A percentile compares a stretch with the other conserved stretches of the same genome.
Evolutionary conservation across 108 stramenopile genomes (phyloP).

Genomic region (Pseudonitzschia multistriata): DNA sequence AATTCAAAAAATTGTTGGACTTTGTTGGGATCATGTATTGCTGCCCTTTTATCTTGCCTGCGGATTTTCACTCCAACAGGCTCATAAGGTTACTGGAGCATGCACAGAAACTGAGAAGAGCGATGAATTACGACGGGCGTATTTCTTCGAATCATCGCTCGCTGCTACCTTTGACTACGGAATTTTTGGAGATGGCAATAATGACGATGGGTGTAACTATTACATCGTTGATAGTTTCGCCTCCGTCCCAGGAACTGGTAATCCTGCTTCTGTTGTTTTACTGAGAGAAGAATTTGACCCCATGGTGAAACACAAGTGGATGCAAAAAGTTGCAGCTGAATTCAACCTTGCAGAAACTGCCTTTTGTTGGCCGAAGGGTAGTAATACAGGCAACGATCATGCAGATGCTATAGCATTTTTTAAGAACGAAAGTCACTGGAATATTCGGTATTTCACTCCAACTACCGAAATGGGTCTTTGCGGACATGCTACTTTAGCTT

Average conservation of each 20-base stretch:
- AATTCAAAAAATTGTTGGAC: constrained; percentile 59
- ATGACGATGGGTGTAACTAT: constrained; percentile 42
- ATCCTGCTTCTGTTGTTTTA: constrained; percentile 95
- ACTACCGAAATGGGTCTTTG: constrained; percentile 87
- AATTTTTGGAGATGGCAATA: not conserved
- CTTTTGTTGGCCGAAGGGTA: constrained; percentile 61
- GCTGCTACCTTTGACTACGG: not conserved
- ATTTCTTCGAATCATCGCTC: constrained; percentile 12
- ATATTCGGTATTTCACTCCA: constrained; percentile 75
- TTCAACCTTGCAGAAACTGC: constrained; percentile 95
- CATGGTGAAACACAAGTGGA: constrained; percentile 60
- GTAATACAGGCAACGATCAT: not conserved
- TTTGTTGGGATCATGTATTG: constrained; percentile 65
- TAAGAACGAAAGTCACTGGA: constrained; percentile 42
- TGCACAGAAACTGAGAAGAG: constrained; percentile 58
- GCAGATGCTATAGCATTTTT: constrained; percentile 7
- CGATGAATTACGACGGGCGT: constrained; percentile 29
- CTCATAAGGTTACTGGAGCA: constrained; percentile 46
- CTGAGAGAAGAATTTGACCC: constrained; percentile 35
- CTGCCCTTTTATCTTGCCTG: constrained; percentile 73
- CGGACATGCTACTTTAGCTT: constrained; percentile 87
- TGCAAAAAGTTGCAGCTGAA: constrained; percentile 87
- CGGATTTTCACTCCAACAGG: constrained; percentile 77
- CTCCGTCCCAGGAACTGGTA: constrained; percentile 74
- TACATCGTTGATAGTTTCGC: constrained; percentile 72